Evolutionary conservation across 1,284 basidiomycete genomes (phyloP).

Genomic region (Takashimella tepidaria): DNA sequence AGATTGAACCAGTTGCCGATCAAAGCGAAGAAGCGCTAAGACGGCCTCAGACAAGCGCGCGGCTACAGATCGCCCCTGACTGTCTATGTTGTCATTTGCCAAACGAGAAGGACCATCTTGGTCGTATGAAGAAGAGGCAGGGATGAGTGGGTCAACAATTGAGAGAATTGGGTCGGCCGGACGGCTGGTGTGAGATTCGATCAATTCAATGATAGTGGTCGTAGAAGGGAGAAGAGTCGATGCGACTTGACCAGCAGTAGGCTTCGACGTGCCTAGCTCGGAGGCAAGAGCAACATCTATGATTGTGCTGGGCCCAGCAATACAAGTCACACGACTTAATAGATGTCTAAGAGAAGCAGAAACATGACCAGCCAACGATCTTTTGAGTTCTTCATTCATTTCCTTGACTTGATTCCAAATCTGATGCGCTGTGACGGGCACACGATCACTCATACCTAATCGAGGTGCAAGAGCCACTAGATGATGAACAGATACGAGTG

Average conservation of each 20-base stretch:
- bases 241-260: slow-evolving; percentile 16
- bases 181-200: slow-evolving; percentile 38
- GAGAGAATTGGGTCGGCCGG: slow-evolving; percentile 58
- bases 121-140: neutral
- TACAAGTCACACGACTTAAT: slow-evolving; percentile 20
- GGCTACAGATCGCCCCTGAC: slow-evolving; percentile 50
- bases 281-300: slow-evolving; percentile 38
- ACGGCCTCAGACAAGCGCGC: slow-evolving; percentile 61
- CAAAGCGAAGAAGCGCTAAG: slow-evolving; percentile 57
- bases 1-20: slow-evolving; percentile 58
- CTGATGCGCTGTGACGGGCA: slow-evolving; percentile 4
- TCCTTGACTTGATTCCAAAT: slow-evolving; percentile 19
- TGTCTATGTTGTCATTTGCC: slow-evolving; percentile 49
- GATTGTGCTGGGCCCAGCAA: slow-evolving; percentile 30
- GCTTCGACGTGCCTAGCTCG: slow-evolving; percentile 9
- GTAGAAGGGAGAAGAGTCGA: slow-evolving; percentile 23
- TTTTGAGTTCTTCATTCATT: slow-evolving; percentile 13
- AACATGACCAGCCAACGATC: slow-evolving; percentile 15
- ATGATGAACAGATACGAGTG: slow-evolving; percentile 36
- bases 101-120: neutral
- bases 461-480: slow-evolving; percentile 30
- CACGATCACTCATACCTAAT: slow-evolving; percentile 5
- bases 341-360: slow-evolving; percentile 23
- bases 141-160: slow-evolving; percentile 55
- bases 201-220: slow-evolving; percentile 9